Conservation (phyloP, 2,329 filamentous ascomycete genomes). For the Fusarium guadeloupense region DNA sequence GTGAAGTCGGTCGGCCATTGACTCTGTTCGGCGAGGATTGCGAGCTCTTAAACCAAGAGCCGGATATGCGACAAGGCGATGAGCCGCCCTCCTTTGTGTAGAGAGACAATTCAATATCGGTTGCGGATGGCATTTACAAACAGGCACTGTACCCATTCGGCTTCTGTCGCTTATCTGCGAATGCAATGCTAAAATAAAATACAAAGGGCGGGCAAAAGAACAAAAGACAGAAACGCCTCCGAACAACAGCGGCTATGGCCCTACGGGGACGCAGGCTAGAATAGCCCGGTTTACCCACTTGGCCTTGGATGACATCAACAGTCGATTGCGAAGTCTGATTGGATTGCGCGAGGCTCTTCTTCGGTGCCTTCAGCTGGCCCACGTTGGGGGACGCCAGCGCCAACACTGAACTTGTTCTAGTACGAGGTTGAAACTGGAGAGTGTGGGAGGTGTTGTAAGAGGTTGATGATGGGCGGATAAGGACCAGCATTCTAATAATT, state of each 20-base stretch:
- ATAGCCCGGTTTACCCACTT: constrained; percentile 15
- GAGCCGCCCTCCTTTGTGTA: not conserved
- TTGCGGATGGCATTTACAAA: too few species aligned
- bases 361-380: constrained; percentile 38
- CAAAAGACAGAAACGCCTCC: constrained; percentile 18
- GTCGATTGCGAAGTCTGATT: constrained; percentile 17
- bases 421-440: constrained; percentile 22
- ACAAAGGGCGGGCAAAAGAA: not conserved
- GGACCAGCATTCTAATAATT: constrained; percentile 33
- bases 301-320: constrained; percentile 34
- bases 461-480: constrained; percentile 30
- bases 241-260: constrained; percentile 21
- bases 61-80: constrained; percentile 1
- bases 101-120: constrained; percentile 1
- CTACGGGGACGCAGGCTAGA: constrained; percentile 8
- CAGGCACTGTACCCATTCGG: constrained; percentile 11
- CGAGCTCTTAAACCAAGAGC: constrained; percentile 1
- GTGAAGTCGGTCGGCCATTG: not conserved
- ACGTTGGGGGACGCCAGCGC: constrained; percentile 28
- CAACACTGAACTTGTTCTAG: constrained; percentile 34
- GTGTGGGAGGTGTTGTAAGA: constrained; percentile 26
- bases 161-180: constrained; percentile 33
- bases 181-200: constrained; percentile 13
- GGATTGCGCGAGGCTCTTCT: constrained; percentile 30
- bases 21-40: constrained; percentile 6